Evolutionary conservation across 2,329 filamentous ascomycete species (phyloP).

Genomic region (Ophiostoma fasciatum): DNA sequence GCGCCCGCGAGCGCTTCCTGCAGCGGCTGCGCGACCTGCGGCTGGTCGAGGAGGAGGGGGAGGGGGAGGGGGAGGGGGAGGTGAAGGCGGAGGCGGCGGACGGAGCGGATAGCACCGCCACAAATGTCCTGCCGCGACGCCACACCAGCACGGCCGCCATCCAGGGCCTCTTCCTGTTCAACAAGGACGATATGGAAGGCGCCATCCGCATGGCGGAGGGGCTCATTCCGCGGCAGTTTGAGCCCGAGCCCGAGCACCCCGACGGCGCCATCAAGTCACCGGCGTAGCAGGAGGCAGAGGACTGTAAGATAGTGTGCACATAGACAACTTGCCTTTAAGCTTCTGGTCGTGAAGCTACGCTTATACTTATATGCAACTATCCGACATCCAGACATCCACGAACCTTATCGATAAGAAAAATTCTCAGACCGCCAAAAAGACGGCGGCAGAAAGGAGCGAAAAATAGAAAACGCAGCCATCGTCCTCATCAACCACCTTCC

Average conservation of each 20-base stretch:
- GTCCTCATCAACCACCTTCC: too few relatives aligned
- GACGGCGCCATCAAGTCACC: slow-evolving; percentile 27
- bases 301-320: neutral
- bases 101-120: neutral
- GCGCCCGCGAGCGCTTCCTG: slow-evolving; percentile 55
- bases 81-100: neutral
- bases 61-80: slow-evolving; percentile 8
- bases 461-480: neutral
- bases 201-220: slow-evolving; percentile 68
- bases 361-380: neutral
- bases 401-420: slow-evolving; percentile 4
- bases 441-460: slow-evolving; percentile 2
- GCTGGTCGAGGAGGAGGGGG: slow-evolving; percentile 44
- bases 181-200: slow-evolving; percentile 80
- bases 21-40: slow-evolving; percentile 52
- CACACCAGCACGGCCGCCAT: slow-evolving; percentile 77
- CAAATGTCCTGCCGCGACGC: slow-evolving; percentile 28
- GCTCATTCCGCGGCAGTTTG: slow-evolving; percentile 42
- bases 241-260: slow-evolving; percentile 27
- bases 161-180: slow-evolving; percentile 88
- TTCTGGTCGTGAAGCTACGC: neutral
- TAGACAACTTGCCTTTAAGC: neutral
- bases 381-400: neutral
- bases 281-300: slow-evolving; percentile 14
- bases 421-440: slow-evolving; percentile 5